Evolutionary conservation across 306 rosid genomes (phyloP).

Genomic region (Quercus rubra): DNA sequence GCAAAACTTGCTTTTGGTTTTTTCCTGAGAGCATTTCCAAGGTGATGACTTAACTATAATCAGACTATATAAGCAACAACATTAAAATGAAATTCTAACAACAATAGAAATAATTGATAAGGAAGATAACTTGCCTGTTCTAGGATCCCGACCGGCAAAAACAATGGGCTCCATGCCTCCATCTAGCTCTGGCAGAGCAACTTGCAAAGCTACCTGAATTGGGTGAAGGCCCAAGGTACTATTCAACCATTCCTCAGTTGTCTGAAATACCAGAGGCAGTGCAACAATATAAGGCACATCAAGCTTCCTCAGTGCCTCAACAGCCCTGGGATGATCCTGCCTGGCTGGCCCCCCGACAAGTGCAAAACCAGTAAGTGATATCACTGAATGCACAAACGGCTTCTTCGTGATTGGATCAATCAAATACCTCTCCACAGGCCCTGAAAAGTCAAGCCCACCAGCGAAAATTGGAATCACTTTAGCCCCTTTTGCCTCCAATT

Average conservation of each 20-base stretch:
- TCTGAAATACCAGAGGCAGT: slow-evolving; percentile 93
- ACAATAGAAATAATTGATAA: not conserved
- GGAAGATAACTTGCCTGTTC: slow-evolving; percentile 52
- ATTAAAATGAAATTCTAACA: not conserved
- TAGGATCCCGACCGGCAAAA: slow-evolving; percentile 94
- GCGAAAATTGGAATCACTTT: slow-evolving; percentile 92
- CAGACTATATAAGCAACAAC: not conserved
- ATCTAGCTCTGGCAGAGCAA: slow-evolving; percentile 97
- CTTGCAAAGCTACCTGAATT: slow-evolving; percentile 97
- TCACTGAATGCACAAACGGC: slow-evolving; percentile 69
- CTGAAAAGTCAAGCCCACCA: slow-evolving; percentile 91
- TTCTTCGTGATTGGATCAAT: slow-evolving; percentile 80
- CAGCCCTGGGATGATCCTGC: slow-evolving; percentile 95
- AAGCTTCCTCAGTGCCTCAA: slow-evolving; percentile 81
- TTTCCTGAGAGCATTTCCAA: not conserved
- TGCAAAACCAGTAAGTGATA: slow-evolving; percentile 93
- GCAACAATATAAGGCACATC: slow-evolving; percentile 97
- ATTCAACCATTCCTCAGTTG: slow-evolving; percentile 97
- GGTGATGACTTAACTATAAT: not conserved
- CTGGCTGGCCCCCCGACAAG: slow-evolving; percentile 99
- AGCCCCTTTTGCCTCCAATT: slow-evolving; percentile 93
- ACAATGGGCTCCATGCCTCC: slow-evolving; percentile 99
- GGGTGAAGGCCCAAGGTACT: slow-evolving; percentile 97
- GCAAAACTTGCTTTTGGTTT: not conserved
- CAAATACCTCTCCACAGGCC: slow-evolving; percentile 88